A percentile compares a stretch with the other conserved stretches of the same genome.
Conservation (phyloP, 257 asterid species). For the Haberlea rhodopensis region DNA sequence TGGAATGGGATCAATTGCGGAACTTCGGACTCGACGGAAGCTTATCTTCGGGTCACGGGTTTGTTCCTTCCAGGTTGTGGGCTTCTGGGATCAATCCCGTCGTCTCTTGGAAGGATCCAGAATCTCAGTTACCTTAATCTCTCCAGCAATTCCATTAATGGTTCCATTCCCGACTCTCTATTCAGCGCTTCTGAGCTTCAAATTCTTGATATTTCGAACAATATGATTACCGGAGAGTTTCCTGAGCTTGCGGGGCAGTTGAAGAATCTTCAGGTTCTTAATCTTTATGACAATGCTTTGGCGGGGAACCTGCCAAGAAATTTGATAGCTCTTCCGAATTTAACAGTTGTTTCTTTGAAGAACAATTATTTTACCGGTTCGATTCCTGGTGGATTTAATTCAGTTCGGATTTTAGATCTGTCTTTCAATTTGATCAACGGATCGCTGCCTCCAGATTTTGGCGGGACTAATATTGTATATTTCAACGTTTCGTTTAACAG, state of each 20-base stretch:
- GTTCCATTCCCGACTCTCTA: conserved; percentile 68
- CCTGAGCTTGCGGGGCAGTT: conserved; percentile 53
- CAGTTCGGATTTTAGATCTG: conserved; percentile 62
- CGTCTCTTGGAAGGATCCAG: conserved; percentile 64
- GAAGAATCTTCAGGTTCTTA: conserved; percentile 45
- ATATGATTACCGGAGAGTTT: conserved; percentile 67
- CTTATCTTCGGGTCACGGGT: conserved; percentile 57
- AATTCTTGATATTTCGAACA: conserved; percentile 64
- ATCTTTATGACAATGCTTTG: conserved; percentile 76
- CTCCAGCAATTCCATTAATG: conserved; percentile 78
- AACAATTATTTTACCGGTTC: conserved; percentile 68
- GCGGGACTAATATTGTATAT: conserved; percentile 46
- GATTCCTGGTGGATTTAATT: conserved; percentile 56
- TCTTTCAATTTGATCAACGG: conserved; percentile 83
- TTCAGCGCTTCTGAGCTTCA: conserved; percentile 58
- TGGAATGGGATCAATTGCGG: conserved; percentile 90
- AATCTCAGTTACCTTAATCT: conserved; percentile 54
- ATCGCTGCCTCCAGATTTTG: conserved; percentile 59
- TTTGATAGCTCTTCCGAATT: conserved; percentile 39
- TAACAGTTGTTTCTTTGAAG: conserved; percentile 53
- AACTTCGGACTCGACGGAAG: conserved; percentile 44
- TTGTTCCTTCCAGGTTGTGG: conserved; percentile 56
- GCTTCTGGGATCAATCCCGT: conserved; percentile 64
- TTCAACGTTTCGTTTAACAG: conserved; percentile 70
- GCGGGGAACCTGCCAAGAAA: conserved; percentile 63